Evolutionary conservation across 306 rosid genomes (phyloP), one percentile per base, ranked within the genome.

Genomic region (Quercus dentata): DNA sequence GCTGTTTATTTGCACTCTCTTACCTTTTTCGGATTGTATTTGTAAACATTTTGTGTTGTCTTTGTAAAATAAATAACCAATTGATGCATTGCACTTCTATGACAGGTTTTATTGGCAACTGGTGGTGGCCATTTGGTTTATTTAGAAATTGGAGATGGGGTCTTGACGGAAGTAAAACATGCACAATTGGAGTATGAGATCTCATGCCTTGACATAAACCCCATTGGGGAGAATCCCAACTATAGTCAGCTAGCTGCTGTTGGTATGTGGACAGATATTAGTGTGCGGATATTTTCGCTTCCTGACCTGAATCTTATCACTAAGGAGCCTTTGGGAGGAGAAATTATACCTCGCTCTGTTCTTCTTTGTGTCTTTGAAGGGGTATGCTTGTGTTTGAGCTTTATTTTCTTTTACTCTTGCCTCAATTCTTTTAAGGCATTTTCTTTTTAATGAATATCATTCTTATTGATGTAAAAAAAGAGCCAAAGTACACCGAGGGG

Each of bases 201-300:
- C 79, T 93, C 99, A 78, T 93, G 98, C 89, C 92, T 96, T 9
- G 98, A 96, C 89, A 91, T 96, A 76, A 93, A 96, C 75, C 99
- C 99, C 28, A 96, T 96, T 35, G 97, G 97, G 56, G 99, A 90
- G 73, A 86, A 90, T 76, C 90, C 93, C 73, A 83, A 87, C 78
- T 91, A 78, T 56, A 96, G 99, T 83, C 84, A 89, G 68, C 94
- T 96, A 56, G 99, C 99, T 52, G 99, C 94, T 56, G 92, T 96
- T 84, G 99, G 99, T 71, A 93, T 96, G 99, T 96, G 97, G 99
- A 96, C 98, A 2, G 98, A 96, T 89, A 93, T 96, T 52, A 90
- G 99, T 79, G 97, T 96, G 74, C 85, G 90, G 90, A 82, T 96
- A 76, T 93, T 93, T 85, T 90, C 97, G 41, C 93, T 96, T 79